A percentile compares a stretch with the other conserved stretches of the same genome.
Evolutionary conservation across 176 grass and related monocot species (phyloP).

Genomic region (Ensete glaucum): DNA sequence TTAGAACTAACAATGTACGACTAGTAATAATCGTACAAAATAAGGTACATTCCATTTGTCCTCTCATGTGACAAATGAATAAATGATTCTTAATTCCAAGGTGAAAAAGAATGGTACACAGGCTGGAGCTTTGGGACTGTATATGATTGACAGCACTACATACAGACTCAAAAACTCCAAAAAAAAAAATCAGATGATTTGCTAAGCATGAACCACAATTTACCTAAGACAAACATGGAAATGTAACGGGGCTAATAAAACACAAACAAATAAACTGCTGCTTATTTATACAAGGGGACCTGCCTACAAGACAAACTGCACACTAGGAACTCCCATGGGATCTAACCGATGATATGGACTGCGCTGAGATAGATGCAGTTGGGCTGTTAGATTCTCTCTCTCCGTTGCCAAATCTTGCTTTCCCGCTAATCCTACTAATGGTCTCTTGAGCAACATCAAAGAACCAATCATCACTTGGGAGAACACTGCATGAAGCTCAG

Average conservation of each 20-base stretch:
- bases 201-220: not conserved
- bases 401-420: slow-evolving; percentile 49
- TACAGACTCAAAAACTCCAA: slow-evolving; percentile 5
- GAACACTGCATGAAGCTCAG: slow-evolving; percentile 39
- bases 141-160: not conserved
- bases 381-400: slow-evolving; percentile 74
- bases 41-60: not conserved
- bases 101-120: slow-evolving; percentile 24
- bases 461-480: slow-evolving; percentile 78
- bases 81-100: not conserved
- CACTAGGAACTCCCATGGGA: slow-evolving; percentile 49
- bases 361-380: slow-evolving; percentile 78
- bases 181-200: slow-evolving; percentile 9
- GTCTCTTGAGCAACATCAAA: slow-evolving; percentile 61
- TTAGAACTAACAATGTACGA: not conserved
- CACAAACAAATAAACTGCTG: not conserved
- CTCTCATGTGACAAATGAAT: not conserved
- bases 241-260: not conserved
- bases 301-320: slow-evolving; percentile 14
- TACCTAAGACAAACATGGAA: slow-evolving; percentile 4
- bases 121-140: slow-evolving; percentile 4
- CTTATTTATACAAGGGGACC: slow-evolving; percentile 23
- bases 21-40: not conserved
- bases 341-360: slow-evolving; percentile 76
- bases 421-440: slow-evolving; percentile 69